A percentile compares a stretch with the other conserved stretches of the same genome.
phyloP scores from a whole-genome alignment of 306 rosid genomes.

The Lathyrus aphaca region DNA sequence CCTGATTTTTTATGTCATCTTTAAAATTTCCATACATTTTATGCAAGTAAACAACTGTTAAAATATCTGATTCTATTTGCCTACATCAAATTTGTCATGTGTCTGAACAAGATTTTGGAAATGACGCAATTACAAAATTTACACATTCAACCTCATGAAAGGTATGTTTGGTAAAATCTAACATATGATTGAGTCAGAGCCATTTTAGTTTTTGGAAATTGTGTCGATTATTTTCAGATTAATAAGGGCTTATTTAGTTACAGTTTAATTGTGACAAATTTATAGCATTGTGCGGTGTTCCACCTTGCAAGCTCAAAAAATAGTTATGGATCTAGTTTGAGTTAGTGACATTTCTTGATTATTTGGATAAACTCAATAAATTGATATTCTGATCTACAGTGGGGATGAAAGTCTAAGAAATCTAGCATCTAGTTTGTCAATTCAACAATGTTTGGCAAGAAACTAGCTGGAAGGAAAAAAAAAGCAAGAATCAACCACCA shows the following conservation, averaged over 20 bases:
- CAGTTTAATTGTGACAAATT: too few relatives aligned
- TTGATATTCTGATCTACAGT: constrained; percentile 49
- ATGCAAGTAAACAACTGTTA: constrained; percentile 22
- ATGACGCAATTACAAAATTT: constrained; percentile 69
- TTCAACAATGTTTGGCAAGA: constrained; percentile 62
- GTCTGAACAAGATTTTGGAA: constrained; percentile 82
- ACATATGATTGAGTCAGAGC: too few relatives aligned
- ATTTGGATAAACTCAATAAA: constrained; percentile 17
- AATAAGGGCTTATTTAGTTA: too few relatives aligned
- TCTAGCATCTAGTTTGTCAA: constrained; percentile 55
- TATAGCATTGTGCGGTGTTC: too few relatives aligned
- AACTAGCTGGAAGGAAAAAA: constrained; percentile 47
- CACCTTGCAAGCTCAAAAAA: too few relatives aligned
- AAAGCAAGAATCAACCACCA: constrained; percentile 57
- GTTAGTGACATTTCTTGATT: constrained; percentile 19
- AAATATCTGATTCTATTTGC: constrained; percentile 38
- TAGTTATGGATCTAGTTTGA: too few relatives aligned
- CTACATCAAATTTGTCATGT: constrained; percentile 82
- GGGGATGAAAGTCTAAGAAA: constrained; percentile 64
- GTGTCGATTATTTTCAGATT: too few relatives aligned
- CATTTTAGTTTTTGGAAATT: too few relatives aligned
- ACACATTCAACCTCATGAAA: constrained; percentile 66
- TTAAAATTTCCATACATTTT: neutral
- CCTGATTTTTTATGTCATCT: neutral
- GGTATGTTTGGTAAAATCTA: constrained; percentile 47